These are phyloP conservation scores for Scutellaria galericulata DNA, from an alignment of 257 asterid genomes.

Conservation along the genomic window DNA sequence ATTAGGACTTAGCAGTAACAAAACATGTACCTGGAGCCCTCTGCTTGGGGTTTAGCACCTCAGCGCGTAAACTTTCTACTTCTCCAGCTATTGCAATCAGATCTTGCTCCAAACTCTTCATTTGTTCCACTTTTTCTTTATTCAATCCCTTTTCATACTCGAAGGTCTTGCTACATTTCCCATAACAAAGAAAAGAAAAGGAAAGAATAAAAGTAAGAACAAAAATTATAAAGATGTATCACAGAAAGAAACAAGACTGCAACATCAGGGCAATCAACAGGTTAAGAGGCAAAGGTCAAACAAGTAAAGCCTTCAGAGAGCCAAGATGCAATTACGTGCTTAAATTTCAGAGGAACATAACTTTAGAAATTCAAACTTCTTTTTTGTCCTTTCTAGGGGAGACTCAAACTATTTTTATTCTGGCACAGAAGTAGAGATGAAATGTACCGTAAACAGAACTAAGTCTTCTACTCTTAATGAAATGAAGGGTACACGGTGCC, in stretches of 20 bases:
- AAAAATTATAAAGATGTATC: neutral
- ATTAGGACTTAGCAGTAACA: too few species aligned
- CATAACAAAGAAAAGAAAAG: conserved; percentile 7
- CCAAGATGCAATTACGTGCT: conserved; percentile 7
- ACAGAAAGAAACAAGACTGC: neutral
- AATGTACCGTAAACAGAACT: too few species aligned
- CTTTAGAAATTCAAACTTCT: too few species aligned
- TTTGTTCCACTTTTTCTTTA: conserved; percentile 64
- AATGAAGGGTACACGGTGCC: too few species aligned
- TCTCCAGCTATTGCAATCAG: conserved; percentile 62
- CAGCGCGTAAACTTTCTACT: conserved; percentile 65
- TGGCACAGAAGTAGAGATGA: too few species aligned
- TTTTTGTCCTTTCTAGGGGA: too few species aligned
- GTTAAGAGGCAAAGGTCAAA: neutral
- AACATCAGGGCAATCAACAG: conserved; percentile 9
- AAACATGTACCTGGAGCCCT: conserved; percentile 59
- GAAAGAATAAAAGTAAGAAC: neutral
- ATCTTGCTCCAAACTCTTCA: conserved; percentile 74
- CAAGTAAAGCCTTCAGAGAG: neutral
- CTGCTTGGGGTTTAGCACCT: conserved; percentile 56
- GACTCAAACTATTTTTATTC: too few species aligned
- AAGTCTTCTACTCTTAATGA: too few species aligned
- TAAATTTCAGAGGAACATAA: too few species aligned
- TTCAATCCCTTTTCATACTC: conserved; percentile 74
- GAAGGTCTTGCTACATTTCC: conserved; percentile 63